Evolutionary conservation across 2,329 filamentous ascomycete species (phyloP).

Genomic region (Exophiala calicioides): DNA sequence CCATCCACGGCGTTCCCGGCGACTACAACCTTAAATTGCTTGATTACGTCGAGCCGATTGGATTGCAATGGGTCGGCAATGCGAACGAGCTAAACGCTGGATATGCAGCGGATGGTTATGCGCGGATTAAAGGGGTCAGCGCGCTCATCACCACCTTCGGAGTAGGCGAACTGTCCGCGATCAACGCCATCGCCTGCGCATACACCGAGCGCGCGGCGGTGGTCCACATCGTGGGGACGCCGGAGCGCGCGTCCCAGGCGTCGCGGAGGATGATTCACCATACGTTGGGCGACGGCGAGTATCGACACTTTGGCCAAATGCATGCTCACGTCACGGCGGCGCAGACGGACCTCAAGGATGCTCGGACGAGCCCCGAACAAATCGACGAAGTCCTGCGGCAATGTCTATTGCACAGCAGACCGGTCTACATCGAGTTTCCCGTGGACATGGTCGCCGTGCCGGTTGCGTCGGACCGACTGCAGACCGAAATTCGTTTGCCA

Average conservation of each 20-base stretch:
- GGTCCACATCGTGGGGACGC: conserved; percentile 62
- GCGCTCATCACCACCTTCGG: conserved; percentile 59
- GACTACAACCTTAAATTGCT: conserved; percentile 47
- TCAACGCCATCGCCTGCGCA: conserved; percentile 41
- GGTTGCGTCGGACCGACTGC: conserved; percentile 51
- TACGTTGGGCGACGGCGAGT: conserved; percentile 51
- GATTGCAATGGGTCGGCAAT: conserved; percentile 61
- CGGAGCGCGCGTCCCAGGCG: conserved; percentile 50
- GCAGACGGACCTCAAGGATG: conserved; percentile 49
- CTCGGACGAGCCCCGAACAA: conserved; percentile 47
- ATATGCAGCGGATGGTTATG: conserved; percentile 77
- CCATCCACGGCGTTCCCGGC: conserved; percentile 55
- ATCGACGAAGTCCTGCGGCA: conserved; percentile 55
- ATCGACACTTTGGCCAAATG: conserved; percentile 53
- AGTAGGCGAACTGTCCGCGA: conserved; percentile 53
- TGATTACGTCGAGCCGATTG: conserved; percentile 57
- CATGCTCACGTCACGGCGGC: conserved; percentile 50
- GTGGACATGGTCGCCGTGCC: conserved; percentile 50
- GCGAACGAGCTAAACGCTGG: conserved; percentile 64
- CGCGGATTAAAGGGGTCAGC: conserved; percentile 53
- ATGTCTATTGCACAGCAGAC: conserved; percentile 54
- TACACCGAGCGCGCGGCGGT: conserved; percentile 61
- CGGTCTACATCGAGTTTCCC: conserved; percentile 59
- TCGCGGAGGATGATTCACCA: conserved; percentile 43
- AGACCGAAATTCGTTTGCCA: conserved; percentile 65